A percentile compares a stretch with the other conserved stretches of the same genome.
Conservation (phyloP, 2,329 filamentous ascomycete species). For the Penicillium freii region DNA sequence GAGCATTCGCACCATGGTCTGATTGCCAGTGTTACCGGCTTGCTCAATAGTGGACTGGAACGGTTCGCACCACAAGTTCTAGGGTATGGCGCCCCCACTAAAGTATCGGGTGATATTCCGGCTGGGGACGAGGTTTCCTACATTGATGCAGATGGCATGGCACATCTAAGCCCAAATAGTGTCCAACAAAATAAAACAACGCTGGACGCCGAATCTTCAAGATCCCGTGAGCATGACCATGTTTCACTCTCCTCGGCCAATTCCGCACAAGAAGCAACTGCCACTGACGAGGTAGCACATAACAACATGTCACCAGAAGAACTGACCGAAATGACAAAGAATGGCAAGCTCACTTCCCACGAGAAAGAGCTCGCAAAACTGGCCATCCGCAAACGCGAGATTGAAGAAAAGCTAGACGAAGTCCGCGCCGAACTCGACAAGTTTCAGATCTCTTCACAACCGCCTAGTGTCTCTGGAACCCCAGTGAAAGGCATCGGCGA, state of each 20-base stretch:
- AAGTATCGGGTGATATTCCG: conserved; percentile 11
- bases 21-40: conserved; percentile 37
- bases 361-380: conserved; percentile 47
- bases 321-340: conserved; percentile 28
- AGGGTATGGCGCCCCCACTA: conserved; percentile 45
- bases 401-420: conserved; percentile 39
- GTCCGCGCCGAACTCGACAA: conserved; percentile 36
- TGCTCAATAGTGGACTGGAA: conserved; percentile 48
- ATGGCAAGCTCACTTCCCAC: conserved; percentile 35
- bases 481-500: conserved; percentile 17
- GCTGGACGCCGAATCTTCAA: not conserved
- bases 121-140: not conserved
- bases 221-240: conserved; percentile 14
- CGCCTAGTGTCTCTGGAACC: not conserved
- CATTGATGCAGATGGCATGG: not conserved
- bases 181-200: not conserved
- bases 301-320: conserved; percentile 25
- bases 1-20: conserved; percentile 33
- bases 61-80: conserved; percentile 53
- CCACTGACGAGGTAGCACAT: conserved; percentile 18
- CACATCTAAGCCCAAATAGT: not conserved
- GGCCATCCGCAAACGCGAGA: conserved; percentile 39
- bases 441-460: conserved; percentile 20
- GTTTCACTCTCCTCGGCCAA: conserved; percentile 19
- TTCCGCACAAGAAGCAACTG: conserved; percentile 20